Percentiles rank a stretch among this genome's conserved stretches.
These are phyloP conservation scores for Apophysomyces elegans DNA, from an alignment of 371 early-diverging fungal genomes.

Conservation along the genomic window DNA sequence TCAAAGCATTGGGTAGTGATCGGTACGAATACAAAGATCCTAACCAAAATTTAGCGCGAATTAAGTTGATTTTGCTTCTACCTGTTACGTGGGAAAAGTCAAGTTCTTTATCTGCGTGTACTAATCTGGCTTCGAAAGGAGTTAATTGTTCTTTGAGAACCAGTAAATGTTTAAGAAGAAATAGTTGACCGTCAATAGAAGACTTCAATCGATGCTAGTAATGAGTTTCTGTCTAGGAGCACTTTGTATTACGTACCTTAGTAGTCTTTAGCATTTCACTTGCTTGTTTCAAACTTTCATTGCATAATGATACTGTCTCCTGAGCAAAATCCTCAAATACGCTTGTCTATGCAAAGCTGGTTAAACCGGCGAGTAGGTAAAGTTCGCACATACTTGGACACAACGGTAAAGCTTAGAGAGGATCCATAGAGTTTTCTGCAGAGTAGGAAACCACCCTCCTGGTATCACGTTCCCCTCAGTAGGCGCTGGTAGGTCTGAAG, in stretches of 20 bases:
- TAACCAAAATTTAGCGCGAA: not conserved
- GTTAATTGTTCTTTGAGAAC: conserved; percentile 82
- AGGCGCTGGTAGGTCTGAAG: conserved; percentile 43
- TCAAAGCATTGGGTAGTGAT: conserved; percentile 48
- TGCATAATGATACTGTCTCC: conserved; percentile 78
- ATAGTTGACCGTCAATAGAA: conserved; percentile 74
- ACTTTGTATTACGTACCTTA: conserved; percentile 28
- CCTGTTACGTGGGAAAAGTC: conserved; percentile 70
- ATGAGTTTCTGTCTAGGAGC: not conserved
- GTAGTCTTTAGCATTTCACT: conserved; percentile 43
- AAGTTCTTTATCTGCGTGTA: conserved; percentile 71
- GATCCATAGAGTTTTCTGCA: conserved; percentile 80
- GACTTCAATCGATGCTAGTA: conserved; percentile 30
- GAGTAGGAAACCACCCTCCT: conserved; percentile 81
- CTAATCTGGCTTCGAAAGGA: conserved; percentile 75
- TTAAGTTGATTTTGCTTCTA: conserved; percentile 12
- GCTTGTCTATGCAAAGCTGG: conserved; percentile 42
- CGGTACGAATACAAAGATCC: conserved; percentile 47
- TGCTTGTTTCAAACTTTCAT: conserved; percentile 59
- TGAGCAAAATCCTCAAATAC: conserved; percentile 87
- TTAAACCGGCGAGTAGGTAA: not conserved
- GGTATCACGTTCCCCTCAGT: conserved; percentile 41
- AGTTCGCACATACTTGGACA: conserved; percentile 59
- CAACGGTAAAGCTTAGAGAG: conserved; percentile 80
- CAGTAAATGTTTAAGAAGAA: conserved; percentile 81